phyloP scores from a whole-genome alignment of 352 stramenopile genomes.

The Phytophthora niederhauseri region DNA sequence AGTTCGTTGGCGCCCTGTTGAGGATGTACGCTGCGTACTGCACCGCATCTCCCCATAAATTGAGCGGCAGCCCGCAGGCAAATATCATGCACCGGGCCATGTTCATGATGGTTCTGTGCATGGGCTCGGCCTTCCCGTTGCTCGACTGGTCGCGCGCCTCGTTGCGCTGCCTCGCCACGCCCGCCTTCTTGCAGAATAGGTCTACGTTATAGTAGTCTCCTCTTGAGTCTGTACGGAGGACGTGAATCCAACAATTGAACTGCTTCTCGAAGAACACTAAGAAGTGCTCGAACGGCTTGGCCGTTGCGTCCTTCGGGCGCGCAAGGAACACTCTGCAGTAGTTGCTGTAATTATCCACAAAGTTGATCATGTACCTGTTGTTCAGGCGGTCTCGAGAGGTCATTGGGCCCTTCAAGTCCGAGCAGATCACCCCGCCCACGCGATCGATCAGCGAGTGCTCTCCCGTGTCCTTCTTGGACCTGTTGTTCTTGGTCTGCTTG shows the following conservation, averaged over 20 bases:
- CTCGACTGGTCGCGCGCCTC: slow-evolving; percentile 1
- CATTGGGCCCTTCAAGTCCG: not conserved
- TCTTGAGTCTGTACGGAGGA: too few species aligned
- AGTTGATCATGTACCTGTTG: not conserved
- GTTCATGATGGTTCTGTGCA: slow-evolving; percentile 44
- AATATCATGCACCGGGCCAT: slow-evolving; percentile 41
- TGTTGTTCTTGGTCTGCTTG: too few species aligned
- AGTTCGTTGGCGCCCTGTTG: slow-evolving; percentile 29
- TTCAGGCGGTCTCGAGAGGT: not conserved
- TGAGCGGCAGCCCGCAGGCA: slow-evolving; percentile 22
- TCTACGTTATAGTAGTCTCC: not conserved
- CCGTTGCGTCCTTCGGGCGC: not conserved
- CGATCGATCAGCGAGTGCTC: not conserved
- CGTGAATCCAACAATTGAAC: too few species aligned
- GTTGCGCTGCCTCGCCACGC: not conserved
- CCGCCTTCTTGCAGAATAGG: slow-evolving; percentile 4
- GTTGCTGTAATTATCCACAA: not conserved
- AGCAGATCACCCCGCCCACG: not conserved
- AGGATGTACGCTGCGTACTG: slow-evolving; percentile 38
- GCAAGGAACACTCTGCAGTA: not conserved
- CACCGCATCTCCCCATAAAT: slow-evolving; percentile 33
- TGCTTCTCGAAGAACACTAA: not conserved
- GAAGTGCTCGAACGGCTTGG: not conserved
- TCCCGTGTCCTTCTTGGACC: too few species aligned
- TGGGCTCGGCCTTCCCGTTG: slow-evolving; percentile 40